Evolutionary conservation across 2,329 filamentous ascomycete species (phyloP), one percentile per base, ranked within the genome.

Genomic region (Epichloe hybrida): DNA sequence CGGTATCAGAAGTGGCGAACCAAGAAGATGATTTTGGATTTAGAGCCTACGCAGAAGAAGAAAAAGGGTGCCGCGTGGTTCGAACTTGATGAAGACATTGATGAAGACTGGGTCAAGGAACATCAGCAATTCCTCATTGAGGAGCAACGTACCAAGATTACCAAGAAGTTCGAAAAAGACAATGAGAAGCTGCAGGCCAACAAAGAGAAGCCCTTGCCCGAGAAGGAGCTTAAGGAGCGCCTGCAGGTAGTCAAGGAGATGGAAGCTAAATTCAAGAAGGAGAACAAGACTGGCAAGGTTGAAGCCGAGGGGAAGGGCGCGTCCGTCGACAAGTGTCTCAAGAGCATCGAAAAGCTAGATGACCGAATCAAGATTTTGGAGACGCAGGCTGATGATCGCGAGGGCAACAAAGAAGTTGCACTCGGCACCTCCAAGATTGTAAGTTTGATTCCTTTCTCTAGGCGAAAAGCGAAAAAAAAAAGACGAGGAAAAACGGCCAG

Each of bases 341-440:
- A 73, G 35, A 80, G 82, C 47, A 76, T 95, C 53, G 76, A 86
- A 61, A 97, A 96, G 75, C 76, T 96, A 49, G 86, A 95, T 51
- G 83, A 89, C 56, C 84, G 90, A 50, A 90, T 96, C 66, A 83
- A 84, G 59, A 88, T 80, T 47, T 83, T 95, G 71, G 81, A 84
- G 66, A 74, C 89, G 27, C 90, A 97, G 69, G 86, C 86, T 52
- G 87, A 93, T 64, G 91, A 97, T 69, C 91, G 93, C 65, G 93
- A 98, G 67, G 89, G 88, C 62, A 98, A 97, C 76, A 98, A 98
- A 74, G 94, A 98, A 73, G 93, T 98, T 65, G 93, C 93, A 53
- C 77, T 98, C 59, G 88, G 90, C 62, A 98, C 93, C 54, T 96
- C 90, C 62, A 98, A 98, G 76, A 95, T 98, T 66, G 91, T 97